Evolutionary conservation across 352 stramenopile genomes (phyloP).

Genomic region (Globisporangium uncinulatum): DNA sequence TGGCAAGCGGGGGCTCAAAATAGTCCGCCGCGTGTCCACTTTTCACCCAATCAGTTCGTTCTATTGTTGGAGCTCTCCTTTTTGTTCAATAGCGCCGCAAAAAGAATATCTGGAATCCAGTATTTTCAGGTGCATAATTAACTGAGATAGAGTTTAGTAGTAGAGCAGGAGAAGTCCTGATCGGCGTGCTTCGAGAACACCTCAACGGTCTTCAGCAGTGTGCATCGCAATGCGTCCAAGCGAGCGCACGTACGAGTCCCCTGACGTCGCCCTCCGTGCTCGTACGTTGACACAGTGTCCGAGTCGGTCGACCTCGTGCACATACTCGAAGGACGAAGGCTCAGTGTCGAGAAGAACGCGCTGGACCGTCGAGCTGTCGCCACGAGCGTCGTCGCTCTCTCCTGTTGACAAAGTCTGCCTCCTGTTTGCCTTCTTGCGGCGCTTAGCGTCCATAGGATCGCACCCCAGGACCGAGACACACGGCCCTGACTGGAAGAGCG

Average conservation of each 20-base stretch:
- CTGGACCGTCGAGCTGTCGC: neutral
- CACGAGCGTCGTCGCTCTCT: neutral
- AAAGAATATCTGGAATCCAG: no score
- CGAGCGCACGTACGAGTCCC: conserved; percentile 44
- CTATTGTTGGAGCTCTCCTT: no score
- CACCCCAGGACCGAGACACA: neutral
- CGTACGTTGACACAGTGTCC: conserved; percentile 49
- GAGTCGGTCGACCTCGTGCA: conserved; percentile 35
- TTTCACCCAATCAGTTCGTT: no score
- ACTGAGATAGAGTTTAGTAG: no score
- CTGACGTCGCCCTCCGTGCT: conserved; percentile 21
- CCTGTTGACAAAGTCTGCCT: neutral
- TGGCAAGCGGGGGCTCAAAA: no score
- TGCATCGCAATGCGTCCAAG: conserved; percentile 28
- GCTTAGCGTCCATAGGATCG: neutral
- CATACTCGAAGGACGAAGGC: conserved; percentile 20
- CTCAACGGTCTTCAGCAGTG: neutral
- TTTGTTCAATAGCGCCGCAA: no score
- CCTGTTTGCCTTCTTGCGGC: conserved; percentile 2
- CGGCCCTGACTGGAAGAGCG: conserved; percentile 39
- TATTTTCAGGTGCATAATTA: no score
- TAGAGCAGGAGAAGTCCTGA: neutral
- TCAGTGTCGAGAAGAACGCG: neutral
- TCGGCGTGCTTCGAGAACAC: neutral
- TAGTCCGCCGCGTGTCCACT: no score